Evolutionary conservation across 2,329 filamentous ascomycete species (phyloP).

Genomic region (Parafenestella ontariensis): DNA sequence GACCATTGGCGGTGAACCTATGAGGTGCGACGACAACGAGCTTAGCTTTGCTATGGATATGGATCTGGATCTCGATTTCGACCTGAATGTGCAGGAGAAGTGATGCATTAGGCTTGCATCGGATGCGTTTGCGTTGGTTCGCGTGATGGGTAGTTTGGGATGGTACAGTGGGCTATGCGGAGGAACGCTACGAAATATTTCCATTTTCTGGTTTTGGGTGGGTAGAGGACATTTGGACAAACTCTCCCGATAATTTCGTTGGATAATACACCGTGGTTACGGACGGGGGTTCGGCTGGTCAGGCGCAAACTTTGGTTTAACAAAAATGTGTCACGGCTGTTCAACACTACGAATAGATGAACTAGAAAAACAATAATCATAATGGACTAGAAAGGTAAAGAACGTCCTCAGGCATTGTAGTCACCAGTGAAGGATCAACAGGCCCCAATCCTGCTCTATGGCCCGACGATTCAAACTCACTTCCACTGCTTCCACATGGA

Average conservation of each 20-base stretch:
- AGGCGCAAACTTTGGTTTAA: not conserved
- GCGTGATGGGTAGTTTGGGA: not conserved
- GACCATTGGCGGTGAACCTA: slow-evolving; percentile 7
- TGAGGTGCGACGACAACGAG: slow-evolving; percentile 42
- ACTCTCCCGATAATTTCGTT: not conserved
- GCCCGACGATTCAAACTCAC: no score
- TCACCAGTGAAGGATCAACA: no score
- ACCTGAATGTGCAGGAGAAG: slow-evolving; percentile 10
- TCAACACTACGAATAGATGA: not conserved
- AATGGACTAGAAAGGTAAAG: not conserved
- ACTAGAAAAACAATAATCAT: no score
- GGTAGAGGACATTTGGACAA: not conserved
- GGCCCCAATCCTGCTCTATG: no score
- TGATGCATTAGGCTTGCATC: not conserved
- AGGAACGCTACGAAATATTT: not conserved
- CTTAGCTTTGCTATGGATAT: slow-evolving; percentile 43
- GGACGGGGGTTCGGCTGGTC: not conserved
- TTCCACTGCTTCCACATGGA: no score
- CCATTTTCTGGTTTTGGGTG: not conserved
- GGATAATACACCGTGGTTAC: not conserved
- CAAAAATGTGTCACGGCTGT: not conserved
- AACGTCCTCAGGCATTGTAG: no score
- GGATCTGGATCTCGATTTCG: slow-evolving; percentile 33
- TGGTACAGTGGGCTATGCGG: not conserved
- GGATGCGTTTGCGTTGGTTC: not conserved